A percentile compares a stretch with the other conserved stretches of the same genome.
These are phyloP conservation scores for Ceriops tagal DNA, from an alignment of 345 rosid genomes.

Conservation along the genomic window DNA sequence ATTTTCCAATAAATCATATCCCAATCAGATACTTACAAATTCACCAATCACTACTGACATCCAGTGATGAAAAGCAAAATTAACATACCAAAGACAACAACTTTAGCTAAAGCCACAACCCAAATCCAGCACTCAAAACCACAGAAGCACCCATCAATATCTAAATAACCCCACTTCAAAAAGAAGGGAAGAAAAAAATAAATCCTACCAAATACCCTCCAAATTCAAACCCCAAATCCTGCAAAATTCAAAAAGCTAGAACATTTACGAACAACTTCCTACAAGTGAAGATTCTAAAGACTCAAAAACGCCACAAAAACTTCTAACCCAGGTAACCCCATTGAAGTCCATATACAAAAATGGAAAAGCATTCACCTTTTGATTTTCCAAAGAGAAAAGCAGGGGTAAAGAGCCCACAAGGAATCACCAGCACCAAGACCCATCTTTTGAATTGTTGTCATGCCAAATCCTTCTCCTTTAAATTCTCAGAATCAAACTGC, in stretches of 20 bases:
- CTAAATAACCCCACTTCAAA: slow-evolving; percentile 25
- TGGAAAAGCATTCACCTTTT: slow-evolving; percentile 26
- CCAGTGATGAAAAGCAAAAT: background rate
- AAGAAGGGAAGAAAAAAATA: background rate
- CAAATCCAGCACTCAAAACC: slow-evolving; percentile 13
- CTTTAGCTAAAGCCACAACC: slow-evolving; percentile 19
- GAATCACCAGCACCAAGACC: slow-evolving; percentile 16
- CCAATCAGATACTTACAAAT: background rate
- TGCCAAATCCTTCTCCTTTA: slow-evolving; percentile 11
- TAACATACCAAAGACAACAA: slow-evolving; percentile 1
- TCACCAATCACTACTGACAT: background rate
- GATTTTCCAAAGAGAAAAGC: slow-evolving; percentile 30
- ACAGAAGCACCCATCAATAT: slow-evolving; percentile 4
- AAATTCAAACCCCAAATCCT: slow-evolving; percentile 3
- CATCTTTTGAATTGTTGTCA: slow-evolving; percentile 22
- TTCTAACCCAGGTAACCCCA: too few relatives aligned
- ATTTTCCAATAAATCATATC: background rate
- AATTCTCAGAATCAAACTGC: slow-evolving; percentile 11
- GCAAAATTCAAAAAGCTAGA: background rate
- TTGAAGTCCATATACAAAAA: background rate
- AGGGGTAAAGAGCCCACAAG: slow-evolving; percentile 24
- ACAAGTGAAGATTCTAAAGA: background rate
- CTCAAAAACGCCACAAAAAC: background rate
- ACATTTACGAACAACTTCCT: background rate
- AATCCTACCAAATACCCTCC: background rate